Evolutionary conservation across 176 grass and related monocot species (phyloP), one percentile per base, ranked within the genome.

Genomic region (Poa annua): DNA sequence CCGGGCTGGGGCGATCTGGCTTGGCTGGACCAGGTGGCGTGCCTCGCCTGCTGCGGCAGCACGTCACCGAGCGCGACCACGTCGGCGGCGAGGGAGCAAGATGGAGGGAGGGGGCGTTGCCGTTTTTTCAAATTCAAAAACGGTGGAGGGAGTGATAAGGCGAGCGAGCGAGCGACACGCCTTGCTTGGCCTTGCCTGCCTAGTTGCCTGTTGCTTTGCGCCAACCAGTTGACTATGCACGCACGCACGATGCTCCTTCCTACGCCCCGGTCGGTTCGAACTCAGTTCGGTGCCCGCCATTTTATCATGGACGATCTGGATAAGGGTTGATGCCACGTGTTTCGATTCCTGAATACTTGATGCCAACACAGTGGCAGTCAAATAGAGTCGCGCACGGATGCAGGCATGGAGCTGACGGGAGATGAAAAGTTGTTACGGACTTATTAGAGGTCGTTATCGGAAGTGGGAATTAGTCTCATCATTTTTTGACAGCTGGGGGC

Each of bases 111-210:
- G 66, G 24, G 36, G 52, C 16, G 83, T 12, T 47, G 59, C 88
- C 1, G 14, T 54, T 85, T 85, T 77, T 89, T 86, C 83, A 86
- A 89, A 86, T 89, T 86, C 83, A 89, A 89, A 89, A 85, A 85
- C 24, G 32, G 78, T 71, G 41, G 41, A 42, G 41, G 88, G 78
- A 85, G 88, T 63, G 87, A 74, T 81, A 17, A 20, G 19, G 35
- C 35, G 33, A 7, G 29, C 33, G 26, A n/a, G 70, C 25, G 68
- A 71, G 68, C 45, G 42, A 8, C 38, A 71, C 44, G 24, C 47
- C 45, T n/a, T n/a, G 36, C 59, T 21, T 25, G 4, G 56, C 56
- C 56, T 61, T 29, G 29, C 29, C 29, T 29, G 22, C 36, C n/a
- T 22, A n/a, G 11, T 71, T 61, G 57, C 4, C 57, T 26, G 57